A percentile compares a stretch with the other conserved stretches of the same genome.
phyloP scores from a whole-genome alignment of 495 filamentous ascomycete genomes.

The Pyronema domesticum region DNA sequence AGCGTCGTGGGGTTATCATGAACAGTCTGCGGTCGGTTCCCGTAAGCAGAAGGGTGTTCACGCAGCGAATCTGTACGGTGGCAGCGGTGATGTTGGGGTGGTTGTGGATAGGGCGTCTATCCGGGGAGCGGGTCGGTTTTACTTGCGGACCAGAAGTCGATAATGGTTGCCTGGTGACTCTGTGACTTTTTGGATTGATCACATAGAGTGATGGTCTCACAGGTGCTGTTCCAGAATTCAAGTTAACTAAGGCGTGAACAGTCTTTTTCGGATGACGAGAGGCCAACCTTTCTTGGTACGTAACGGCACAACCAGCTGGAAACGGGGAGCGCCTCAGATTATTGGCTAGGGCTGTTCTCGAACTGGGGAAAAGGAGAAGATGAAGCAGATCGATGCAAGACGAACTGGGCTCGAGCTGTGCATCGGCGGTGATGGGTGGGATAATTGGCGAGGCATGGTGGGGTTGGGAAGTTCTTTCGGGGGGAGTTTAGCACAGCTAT shows the following conservation, averaged over 20 bases:
- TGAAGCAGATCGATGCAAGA: no score
- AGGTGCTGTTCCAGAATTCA: slow-evolving; percentile 1
- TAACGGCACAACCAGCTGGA: background rate
- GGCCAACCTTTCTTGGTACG: background rate
- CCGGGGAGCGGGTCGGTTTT: background rate
- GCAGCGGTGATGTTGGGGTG: background rate
- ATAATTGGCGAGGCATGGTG: no score
- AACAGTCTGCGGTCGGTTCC: background rate
- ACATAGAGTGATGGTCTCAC: slow-evolving; percentile 1
- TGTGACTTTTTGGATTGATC: background rate
- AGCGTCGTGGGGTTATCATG: background rate
- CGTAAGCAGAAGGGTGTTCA: background rate
- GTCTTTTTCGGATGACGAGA: slow-evolving; percentile 1
- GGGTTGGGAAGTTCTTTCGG: no score
- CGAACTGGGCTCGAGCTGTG: no score
- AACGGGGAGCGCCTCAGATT: background rate
- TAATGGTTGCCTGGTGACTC: background rate
- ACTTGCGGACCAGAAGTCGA: background rate
- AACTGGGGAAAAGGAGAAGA: no score
- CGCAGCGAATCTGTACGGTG: background rate
- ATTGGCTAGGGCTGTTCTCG: no score
- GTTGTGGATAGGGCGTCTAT: background rate
- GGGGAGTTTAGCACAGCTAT: no score
- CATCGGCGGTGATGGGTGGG: no score
- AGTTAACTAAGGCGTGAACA: background rate